Evolutionary conservation across 2,329 filamentous ascomycete species (phyloP).

Genomic region (Talaromyces funiculosus): DNA sequence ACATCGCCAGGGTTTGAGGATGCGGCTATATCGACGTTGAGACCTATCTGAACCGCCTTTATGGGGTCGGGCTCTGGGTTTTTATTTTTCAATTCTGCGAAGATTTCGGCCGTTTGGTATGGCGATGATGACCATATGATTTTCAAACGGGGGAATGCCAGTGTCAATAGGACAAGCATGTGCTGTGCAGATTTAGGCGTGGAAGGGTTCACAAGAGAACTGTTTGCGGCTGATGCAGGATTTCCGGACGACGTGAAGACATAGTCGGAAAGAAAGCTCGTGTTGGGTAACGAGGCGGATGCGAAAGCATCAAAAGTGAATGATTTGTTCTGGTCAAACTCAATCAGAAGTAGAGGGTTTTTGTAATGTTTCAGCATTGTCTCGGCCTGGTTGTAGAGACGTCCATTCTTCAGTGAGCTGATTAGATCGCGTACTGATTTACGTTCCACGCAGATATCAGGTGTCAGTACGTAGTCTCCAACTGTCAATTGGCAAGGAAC

Average conservation of each 20-base stretch:
- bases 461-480: constrained; percentile 90
- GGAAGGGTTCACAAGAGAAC: constrained; percentile 57
- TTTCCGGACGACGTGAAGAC: constrained; percentile 39
- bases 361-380: constrained; percentile 93
- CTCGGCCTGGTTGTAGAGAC: constrained; percentile 86
- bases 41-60: constrained; percentile 73
- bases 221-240: constrained; percentile 48
- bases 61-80: constrained; percentile 87
- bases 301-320: constrained; percentile 77
- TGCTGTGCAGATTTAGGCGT: constrained; percentile 74
- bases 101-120: constrained; percentile 96
- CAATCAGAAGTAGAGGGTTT: constrained; percentile 83
- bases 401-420: constrained; percentile 83
- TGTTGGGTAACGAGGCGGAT: constrained; percentile 35
- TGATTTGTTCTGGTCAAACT: constrained; percentile 95
- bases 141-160: constrained; percentile 82
- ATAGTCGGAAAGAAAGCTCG: constrained; percentile 48
- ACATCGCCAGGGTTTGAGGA: constrained; percentile 41
- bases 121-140: constrained; percentile 93
- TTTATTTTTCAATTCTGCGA: constrained; percentile 84
- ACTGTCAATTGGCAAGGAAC: constrained; percentile 95
- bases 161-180: constrained; percentile 84
- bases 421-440: constrained; percentile 91
- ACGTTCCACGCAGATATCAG: constrained; percentile 85
- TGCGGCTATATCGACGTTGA: constrained; percentile 52